Evolutionary conservation across 306 rosid species (phyloP).

Genomic region (Luffa aegyptiaca): DNA sequence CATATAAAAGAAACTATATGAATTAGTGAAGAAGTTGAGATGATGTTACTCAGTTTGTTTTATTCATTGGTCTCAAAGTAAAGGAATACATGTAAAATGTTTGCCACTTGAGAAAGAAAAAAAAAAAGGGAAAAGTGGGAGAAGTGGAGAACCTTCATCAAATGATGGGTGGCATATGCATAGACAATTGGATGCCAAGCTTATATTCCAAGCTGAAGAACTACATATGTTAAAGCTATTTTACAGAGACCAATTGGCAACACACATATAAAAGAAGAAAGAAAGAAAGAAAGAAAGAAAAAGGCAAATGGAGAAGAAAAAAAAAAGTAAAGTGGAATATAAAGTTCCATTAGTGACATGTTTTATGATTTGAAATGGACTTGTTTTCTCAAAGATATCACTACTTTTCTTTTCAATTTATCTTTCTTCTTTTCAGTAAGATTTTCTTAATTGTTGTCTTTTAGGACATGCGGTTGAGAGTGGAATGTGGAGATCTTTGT

Average conservation of each 20-base stretch:
- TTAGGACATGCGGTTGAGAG: not conserved
- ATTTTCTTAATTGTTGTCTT: not conserved
- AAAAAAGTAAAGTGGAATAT: not conserved
- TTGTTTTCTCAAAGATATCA: not conserved
- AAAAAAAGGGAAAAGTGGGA: not conserved
- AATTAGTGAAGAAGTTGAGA: too few species aligned
- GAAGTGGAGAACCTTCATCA: slow-evolving; percentile 3
- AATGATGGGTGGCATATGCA: not conserved
- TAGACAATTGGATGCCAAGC: not conserved
- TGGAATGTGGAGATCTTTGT: not conserved
- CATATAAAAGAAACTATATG: too few species aligned
- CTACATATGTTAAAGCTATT: not conserved
- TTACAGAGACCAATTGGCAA: not conserved
- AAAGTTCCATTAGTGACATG: not conserved
- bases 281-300: not conserved
- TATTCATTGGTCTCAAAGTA: not conserved
- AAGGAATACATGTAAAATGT: not conserved
- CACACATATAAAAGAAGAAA: not conserved
- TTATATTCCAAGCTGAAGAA: not conserved
- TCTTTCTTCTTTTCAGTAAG: not conserved
- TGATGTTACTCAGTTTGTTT: not conserved
- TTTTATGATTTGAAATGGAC: not conserved
- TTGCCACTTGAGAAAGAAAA: not conserved
- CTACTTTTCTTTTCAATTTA: not conserved
- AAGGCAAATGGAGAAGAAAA: not conserved